phyloP scores from a whole-genome alignment of 2,329 filamentous ascomycete species.

The Teratosphaeria nubilosa region DNA sequence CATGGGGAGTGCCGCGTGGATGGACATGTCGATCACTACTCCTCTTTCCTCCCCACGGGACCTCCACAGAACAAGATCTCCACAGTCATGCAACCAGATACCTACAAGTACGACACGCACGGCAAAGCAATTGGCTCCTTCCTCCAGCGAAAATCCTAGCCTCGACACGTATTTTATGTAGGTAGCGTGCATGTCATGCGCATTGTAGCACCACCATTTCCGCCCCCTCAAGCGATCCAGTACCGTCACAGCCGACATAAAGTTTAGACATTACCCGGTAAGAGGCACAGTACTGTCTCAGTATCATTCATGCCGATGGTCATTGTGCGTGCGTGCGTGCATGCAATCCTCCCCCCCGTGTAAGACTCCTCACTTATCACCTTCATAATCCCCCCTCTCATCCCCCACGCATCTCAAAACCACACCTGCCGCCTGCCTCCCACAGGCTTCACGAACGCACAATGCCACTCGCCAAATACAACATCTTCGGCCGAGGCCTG shows the following conservation, averaged over 20 bases:
- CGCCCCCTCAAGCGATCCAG: neutral
- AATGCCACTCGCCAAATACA: conserved; percentile 12
- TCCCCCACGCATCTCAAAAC: neutral
- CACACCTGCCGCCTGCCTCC: no score
- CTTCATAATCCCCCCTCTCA: neutral
- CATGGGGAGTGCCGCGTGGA: neutral
- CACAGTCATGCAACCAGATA: neutral
- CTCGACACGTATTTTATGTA: neutral
- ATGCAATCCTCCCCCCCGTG: no score
- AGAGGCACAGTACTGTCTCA: neutral
- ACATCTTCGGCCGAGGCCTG: conserved; percentile 21
- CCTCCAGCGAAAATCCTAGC: neutral
- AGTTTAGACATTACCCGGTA: neutral
- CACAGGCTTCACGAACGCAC: neutral
- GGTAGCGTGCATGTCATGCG: neutral
- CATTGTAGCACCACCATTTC: neutral
- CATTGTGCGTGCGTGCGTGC: neutral
- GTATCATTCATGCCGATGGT: neutral
- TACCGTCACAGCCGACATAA: neutral
- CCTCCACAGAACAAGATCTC: neutral
- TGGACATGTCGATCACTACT: neutral
- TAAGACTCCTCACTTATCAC: neutral
- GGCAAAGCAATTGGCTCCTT: neutral
- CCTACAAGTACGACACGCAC: neutral
- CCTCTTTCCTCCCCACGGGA: neutral